Base-by-base conservation (phyloP, 495 filamentous ascomycete species). In the Acidiella bohemica region DNA sequence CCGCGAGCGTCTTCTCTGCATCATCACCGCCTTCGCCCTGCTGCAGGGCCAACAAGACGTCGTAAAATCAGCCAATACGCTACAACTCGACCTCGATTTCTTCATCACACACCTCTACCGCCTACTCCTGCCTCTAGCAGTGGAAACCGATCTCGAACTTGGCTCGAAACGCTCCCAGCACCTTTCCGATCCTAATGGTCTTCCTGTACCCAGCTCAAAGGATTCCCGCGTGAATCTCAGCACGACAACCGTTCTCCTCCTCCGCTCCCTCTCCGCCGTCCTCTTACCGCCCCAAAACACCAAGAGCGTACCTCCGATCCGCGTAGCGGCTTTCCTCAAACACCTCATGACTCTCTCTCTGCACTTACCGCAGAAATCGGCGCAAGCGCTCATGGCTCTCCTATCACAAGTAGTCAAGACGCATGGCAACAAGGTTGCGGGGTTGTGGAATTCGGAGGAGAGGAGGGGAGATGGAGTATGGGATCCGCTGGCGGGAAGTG, bases 71-170 rank as follows among this genome's bases (percentile, higher is more conserved):
- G 78, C 81, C 42, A 57, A 62, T 13, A 52, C 63, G 7, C 73
- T 95, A 2, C 77, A 84, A 47, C 76, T 97, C 22, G 92, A 97
- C 58, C 73, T 97, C 16, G 80, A 76, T 52, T 94, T 87, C 71
- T 97, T 97, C 71, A 83, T 80, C 55, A 80, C 79, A 23, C 82
- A 94, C 57, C 82, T 96, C 30, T 96, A 93, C 67, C 75, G 76
- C 38, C 78, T 75, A 12, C 73, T 97, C 2, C 67, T 88, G 48
- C 67, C 76, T 10, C 71, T 90, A 14, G 73, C 78, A 9, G 68
- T 86, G 21, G 79, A 88, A 56, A 67, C 90, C 0, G 85, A 94
- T 54, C 74, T 96, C 47, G 92, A 96, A 58, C 70, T 78, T 51
- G 80, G 80, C 57, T 68, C 75, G 27, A 88, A 84, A 53, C n/a